Conservation (phyloP, 2,329 filamentous ascomycete species). For the Beauveria medogensis region DNA sequence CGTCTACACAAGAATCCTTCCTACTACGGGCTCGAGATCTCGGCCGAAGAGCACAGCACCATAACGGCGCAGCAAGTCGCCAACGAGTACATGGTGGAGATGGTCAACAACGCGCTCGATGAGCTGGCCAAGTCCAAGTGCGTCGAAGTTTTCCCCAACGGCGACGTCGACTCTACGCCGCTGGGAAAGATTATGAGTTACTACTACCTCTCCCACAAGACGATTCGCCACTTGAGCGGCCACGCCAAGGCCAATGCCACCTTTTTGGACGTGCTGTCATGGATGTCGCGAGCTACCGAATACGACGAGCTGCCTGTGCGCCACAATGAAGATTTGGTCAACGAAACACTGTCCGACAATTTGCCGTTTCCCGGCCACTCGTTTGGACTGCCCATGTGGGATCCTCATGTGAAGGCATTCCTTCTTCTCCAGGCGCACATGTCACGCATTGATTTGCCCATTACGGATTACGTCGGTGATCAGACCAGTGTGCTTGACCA, state of each 20-base stretch:
- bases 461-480: constrained; percentile 95
- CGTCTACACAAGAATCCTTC: constrained; percentile 96
- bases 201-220: constrained; percentile 95
- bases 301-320: constrained; percentile 97
- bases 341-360: constrained; percentile 77
- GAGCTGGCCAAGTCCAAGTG: constrained; percentile 82
- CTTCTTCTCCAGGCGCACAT: constrained; percentile 91
- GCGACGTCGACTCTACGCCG: constrained; percentile 81
- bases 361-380: constrained; percentile 54
- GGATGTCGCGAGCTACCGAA: constrained; percentile 90
- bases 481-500: constrained; percentile 86
- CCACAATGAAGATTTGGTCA: constrained; percentile 97
- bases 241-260: constrained; percentile 67
- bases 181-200: constrained; percentile 99
- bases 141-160: constrained; percentile 73
- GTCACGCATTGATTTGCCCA: constrained; percentile 84
- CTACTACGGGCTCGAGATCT: constrained; percentile 93
- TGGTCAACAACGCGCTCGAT: constrained; percentile 78
- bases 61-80: constrained; percentile 77
- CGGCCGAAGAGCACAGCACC: constrained; percentile 84
- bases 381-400: constrained; percentile 87
- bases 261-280: constrained; percentile 76
- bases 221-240: constrained; percentile 74
- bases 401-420: constrained; percentile 95
- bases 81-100: constrained; percentile 88